These are phyloP conservation scores for Fragaria nilgerrensis DNA, from an alignment of 306 rosid genomes.

Conservation along the genomic window DNA sequence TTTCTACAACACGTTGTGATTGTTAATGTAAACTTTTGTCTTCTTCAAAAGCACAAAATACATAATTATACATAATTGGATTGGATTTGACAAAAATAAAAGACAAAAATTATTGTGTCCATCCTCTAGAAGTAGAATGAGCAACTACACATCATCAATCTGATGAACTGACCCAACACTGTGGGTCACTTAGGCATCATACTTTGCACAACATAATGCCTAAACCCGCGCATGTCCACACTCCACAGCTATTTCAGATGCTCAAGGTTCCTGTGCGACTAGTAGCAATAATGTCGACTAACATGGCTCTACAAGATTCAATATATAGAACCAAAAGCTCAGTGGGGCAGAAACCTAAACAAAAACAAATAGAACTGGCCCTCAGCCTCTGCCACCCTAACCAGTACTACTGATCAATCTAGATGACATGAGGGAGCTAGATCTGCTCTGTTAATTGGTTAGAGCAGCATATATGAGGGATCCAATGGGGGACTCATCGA, in stretches of 20 bases:
- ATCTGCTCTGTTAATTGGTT: not conserved
- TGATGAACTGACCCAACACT: not conserved
- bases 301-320: not conserved
- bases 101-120: not conserved
- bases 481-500: not conserved
- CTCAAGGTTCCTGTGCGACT: not conserved
- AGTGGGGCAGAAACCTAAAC: constrained; percentile 2
- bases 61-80: not conserved
- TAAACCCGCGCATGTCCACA: not conserved
- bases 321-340: not conserved
- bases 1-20: no score
- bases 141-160: not conserved
- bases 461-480: not conserved
- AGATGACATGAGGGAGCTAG: not conserved
- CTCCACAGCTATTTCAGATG: not conserved
- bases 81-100: not conserved
- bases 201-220: not conserved
- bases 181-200: constrained; percentile 1
- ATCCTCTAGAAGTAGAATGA: not conserved
- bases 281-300: constrained; percentile 10
- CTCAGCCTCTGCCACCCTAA: not conserved
- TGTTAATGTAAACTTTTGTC: no score
- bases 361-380: constrained; percentile 9
- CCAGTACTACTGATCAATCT: not conserved
- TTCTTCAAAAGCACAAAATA: not conserved